Evolutionary conservation across 2,329 filamentous ascomycete species (phyloP), one percentile per base, ranked within the genome.

Genomic region (Colletotrichum neosansevieriae): DNA sequence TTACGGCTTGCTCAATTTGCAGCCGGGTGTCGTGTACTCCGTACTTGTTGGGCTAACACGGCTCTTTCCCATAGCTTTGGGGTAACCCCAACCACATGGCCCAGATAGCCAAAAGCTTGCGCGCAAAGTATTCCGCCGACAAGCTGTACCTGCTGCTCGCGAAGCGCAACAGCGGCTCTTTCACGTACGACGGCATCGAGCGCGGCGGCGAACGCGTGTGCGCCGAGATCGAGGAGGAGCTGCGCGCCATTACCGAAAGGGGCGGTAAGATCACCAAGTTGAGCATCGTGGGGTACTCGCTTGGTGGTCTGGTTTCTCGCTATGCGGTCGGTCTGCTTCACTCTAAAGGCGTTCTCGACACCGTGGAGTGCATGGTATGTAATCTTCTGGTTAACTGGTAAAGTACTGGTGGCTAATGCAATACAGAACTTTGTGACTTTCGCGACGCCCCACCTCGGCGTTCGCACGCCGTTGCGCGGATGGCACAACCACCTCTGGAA

Each of bases 351-450:
- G 84, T 93, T 66, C 89, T 98, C 64, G 91, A 97, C 64, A 85
- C 86, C 66, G 85, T 98, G 29, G 86, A 94, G 76, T 95, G 95
- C 72, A 88, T 95, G 79, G 89, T 92, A 82, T 54, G 82, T 73
- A 7, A 10, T 13, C 36, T 2, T 13, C 2, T 53, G 6, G 15
- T 34, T 29, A 19, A n/a, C 17, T 53, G 15, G 24, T 6, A n/a
- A 6, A 1, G 21, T 15, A 36, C 29, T 15, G 36, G 10, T 17
- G 21, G 21, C 24, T 19, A 15, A 4, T 29, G 15, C 49, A 7
- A 45, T 9, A n/a, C 70, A 91, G 87, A 98, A 97, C 83, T 98
- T 98, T 79, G 93, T 92, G 2, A 97, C 94, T 1, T 98, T 98
- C 79, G 95, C 92, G 5, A 91, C 92, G 36, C 95, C 92, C 24